A percentile compares a stretch with the other conserved stretches of the same genome.
phyloP scores from a whole-genome alignment of 139 green algal species.

The Gonium pectorale region DNA sequence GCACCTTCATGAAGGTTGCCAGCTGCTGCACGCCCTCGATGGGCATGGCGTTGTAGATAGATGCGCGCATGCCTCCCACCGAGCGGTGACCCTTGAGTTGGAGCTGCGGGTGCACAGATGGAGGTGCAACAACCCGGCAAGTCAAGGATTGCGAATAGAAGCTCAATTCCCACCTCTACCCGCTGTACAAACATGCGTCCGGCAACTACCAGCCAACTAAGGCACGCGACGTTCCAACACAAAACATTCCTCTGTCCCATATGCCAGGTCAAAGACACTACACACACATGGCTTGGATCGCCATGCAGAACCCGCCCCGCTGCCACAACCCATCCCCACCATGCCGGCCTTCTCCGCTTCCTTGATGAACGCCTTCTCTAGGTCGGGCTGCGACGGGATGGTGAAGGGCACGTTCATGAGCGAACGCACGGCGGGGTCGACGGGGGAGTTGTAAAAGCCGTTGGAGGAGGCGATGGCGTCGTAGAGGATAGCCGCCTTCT shows the following conservation, averaged over 20 bases:
- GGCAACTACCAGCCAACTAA: too few relatives aligned
- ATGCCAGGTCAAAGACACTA: not conserved
- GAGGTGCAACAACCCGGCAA: not conserved
- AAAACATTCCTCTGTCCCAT: too few relatives aligned
- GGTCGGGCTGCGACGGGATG: conserved; percentile 87
- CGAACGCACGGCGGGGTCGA: conserved; percentile 86
- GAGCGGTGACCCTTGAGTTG: conserved; percentile 98
- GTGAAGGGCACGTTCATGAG: conserved; percentile 99
- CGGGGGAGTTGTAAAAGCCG: conserved; percentile 94
- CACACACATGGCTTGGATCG: too few relatives aligned
- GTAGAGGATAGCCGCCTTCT: conserved; percentile 87
- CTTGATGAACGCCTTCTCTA: conserved; percentile 71
- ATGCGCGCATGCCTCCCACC: conserved; percentile 98
- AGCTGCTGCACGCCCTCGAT: conserved; percentile 89
- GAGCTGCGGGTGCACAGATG: conserved; percentile 6
- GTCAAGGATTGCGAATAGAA: not conserved
- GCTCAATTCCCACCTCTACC: too few relatives aligned
- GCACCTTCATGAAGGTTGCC: conserved; percentile 91
- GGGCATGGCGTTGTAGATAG: conserved; percentile 99
- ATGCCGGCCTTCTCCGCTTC: conserved; percentile 59
- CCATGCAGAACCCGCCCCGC: not conserved
- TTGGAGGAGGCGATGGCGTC: conserved; percentile 86
- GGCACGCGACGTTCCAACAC: too few relatives aligned
- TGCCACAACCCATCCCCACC: conserved; percentile 10
- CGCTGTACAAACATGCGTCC: too few relatives aligned